phyloP scores from a whole-genome alignment of 305 asterid genomes.

The Solanum hybrid region DNA sequence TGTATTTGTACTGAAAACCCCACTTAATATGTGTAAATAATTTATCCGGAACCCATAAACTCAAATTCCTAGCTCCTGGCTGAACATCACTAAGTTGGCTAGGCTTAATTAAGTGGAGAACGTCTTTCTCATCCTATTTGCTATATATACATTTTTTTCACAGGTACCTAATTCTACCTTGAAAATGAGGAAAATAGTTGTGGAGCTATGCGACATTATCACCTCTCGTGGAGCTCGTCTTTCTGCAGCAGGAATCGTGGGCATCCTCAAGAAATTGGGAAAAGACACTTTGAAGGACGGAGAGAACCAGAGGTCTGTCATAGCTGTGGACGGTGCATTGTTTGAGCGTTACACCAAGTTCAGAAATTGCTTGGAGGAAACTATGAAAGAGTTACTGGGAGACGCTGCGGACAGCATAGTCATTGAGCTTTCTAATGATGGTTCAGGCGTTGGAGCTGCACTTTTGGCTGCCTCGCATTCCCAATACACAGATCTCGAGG shows the following conservation, averaged over 20 bases:
- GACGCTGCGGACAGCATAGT: conserved; percentile 33
- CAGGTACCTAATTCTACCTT: conserved; percentile 55
- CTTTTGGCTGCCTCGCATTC: conserved; percentile 88
- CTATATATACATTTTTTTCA: background rate
- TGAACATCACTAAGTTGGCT: background rate
- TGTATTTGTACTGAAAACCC: background rate
- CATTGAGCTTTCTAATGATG: conserved; percentile 57
- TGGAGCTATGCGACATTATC: conserved; percentile 56
- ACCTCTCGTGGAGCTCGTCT: conserved; percentile 87
- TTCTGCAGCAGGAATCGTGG: conserved; percentile 66
- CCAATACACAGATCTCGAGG: conserved; percentile 41
- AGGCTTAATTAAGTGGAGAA: background rate
- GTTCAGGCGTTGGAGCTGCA: conserved; percentile 90
- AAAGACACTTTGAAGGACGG: conserved; percentile 43
- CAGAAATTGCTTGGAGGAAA: conserved; percentile 41
- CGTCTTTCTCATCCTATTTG: background rate
- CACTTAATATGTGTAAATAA: background rate
- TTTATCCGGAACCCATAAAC: background rate
- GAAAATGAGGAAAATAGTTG: conserved; percentile 50
- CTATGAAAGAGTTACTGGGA: conserved; percentile 64
- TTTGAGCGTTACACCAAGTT: conserved; percentile 71
- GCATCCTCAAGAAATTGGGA: conserved; percentile 74
- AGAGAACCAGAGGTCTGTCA: conserved; percentile 45
- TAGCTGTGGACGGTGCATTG: conserved; percentile 79
- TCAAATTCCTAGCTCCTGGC: background rate